These are phyloP conservation scores for Rhodosporidiobolus sp. DNA, from an alignment of 768 basidiomycete species.

Conservation along the genomic window DNA sequence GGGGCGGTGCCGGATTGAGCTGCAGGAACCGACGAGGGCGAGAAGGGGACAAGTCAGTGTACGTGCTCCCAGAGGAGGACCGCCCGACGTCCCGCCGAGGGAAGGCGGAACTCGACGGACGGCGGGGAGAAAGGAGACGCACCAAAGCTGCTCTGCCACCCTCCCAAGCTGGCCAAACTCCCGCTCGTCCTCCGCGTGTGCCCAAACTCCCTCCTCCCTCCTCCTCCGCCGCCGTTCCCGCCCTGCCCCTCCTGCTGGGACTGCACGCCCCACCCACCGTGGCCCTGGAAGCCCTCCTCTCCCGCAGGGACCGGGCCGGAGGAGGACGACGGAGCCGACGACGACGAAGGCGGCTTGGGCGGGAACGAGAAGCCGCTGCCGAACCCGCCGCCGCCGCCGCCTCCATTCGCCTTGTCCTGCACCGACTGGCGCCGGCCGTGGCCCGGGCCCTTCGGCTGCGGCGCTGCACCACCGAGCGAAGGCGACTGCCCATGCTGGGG, in stretches of 20 bases:
- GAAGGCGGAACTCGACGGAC: too few relatives aligned
- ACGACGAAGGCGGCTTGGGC: constrained; percentile 4
- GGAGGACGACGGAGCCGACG: too few relatives aligned
- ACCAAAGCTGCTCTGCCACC: constrained; percentile 81
- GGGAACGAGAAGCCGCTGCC: constrained; percentile 35
- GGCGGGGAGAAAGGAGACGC: constrained; percentile 50
- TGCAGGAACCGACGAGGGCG: background rate
- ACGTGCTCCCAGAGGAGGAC: background rate
- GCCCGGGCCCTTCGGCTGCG: too few relatives aligned
- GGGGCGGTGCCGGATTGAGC: constrained; percentile 54
- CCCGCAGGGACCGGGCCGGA: background rate
- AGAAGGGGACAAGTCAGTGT: background rate
- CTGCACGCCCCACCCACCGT: constrained; percentile 58
- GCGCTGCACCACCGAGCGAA: constrained; percentile 63
- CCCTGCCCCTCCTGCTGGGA: constrained; percentile 78
- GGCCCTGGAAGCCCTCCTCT: background rate
- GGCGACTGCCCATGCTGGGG: constrained; percentile 49
- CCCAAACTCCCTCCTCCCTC: constrained; percentile 54
- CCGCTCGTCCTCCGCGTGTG: constrained; percentile 57
- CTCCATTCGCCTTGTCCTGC: constrained; percentile 50
- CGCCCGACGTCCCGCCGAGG: background rate
- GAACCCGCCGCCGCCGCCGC: constrained; percentile 31
- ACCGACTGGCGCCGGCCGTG: constrained; percentile 88
- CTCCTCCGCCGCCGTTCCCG: too few relatives aligned
- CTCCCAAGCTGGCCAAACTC: constrained; percentile 67